A percentile compares a stretch with the other conserved stretches of the same genome.
Evolutionary conservation across 805 yeast genomes (phyloP).

Genomic region (Metschnikowia continentalis): DNA sequence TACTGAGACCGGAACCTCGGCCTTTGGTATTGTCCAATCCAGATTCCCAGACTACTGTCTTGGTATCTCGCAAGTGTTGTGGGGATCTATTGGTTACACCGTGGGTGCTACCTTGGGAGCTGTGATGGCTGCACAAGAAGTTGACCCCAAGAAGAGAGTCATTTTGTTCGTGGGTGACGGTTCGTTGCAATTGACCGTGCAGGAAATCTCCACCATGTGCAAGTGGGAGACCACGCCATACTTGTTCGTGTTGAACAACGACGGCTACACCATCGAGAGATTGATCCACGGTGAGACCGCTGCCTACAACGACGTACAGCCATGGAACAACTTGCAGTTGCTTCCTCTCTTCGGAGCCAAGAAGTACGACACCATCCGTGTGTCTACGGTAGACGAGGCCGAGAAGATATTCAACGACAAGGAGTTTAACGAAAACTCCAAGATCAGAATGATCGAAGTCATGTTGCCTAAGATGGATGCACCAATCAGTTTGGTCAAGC

Average conservation of each 20-base stretch:
- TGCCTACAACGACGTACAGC: constrained; percentile 35
- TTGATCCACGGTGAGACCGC: constrained; percentile 37
- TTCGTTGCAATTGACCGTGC: constrained; percentile 40
- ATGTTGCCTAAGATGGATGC: constrained; percentile 37
- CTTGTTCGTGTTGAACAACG: constrained; percentile 38
- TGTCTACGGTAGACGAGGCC: constrained; percentile 25
- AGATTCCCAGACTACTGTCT: constrained; percentile 22
- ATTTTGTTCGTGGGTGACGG: constrained; percentile 41
- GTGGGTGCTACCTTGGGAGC: constrained; percentile 30
- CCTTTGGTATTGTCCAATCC: constrained; percentile 26
- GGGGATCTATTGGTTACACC: constrained; percentile 28
- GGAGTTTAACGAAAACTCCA: constrained; percentile 27
- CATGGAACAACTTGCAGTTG: constrained; percentile 34
- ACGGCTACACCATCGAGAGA: constrained; percentile 39
- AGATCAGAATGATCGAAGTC: constrained; percentile 34
- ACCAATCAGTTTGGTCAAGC: constrained; percentile 33
- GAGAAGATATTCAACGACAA: constrained; percentile 23
- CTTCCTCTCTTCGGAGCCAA: constrained; percentile 31
- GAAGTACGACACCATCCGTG: constrained; percentile 25
- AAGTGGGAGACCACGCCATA: constrained; percentile 32
- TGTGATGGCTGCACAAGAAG: constrained; percentile 26
- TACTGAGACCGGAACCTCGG: constrained; percentile 27
- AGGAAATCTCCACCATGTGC: constrained; percentile 37
- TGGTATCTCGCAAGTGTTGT: constrained; percentile 26
- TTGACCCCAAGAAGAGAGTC: constrained; percentile 29